Evolutionary conservation across 2,329 filamentous ascomycete genomes (phyloP).

Genomic region (Botryotinia convoluta): DNA sequence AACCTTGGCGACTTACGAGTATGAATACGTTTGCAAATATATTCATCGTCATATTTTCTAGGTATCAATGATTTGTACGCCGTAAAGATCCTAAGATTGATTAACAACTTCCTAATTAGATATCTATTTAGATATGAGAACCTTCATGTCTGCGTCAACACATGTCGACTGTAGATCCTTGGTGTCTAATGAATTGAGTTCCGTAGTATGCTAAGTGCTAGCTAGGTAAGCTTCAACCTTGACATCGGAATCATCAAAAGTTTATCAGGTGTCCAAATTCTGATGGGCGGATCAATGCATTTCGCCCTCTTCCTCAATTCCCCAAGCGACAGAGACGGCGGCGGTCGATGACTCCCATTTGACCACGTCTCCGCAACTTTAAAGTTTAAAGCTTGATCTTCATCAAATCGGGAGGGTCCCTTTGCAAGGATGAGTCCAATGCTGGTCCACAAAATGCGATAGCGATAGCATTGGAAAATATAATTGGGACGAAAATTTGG

Average conservation of each 20-base stretch:
- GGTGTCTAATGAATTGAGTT: background rate
- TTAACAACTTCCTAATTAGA: background rate
- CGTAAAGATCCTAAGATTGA: background rate
- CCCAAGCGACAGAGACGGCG: background rate
- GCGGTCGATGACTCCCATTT: background rate
- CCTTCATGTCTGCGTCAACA: background rate
- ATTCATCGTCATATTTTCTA: background rate
- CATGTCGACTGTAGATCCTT: background rate
- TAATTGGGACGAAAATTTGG: background rate
- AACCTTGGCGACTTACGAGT: background rate
- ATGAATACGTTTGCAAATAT: slow-evolving; percentile 8
- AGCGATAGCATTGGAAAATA: background rate
- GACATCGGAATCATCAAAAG: background rate
- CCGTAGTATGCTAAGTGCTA: background rate
- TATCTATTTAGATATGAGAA: background rate
- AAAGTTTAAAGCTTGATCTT: background rate
- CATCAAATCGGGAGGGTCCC: background rate
- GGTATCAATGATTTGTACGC: background rate
- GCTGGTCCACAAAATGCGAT: background rate
- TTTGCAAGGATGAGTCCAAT: slow-evolving; percentile 7
- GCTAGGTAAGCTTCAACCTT: background rate
- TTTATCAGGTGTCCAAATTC: background rate
- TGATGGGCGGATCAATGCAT: background rate
- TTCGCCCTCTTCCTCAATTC: too few species aligned
- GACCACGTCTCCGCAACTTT: slow-evolving; percentile 14